Percentiles rank a stretch among this genome's conserved stretches.
Conservation (phyloP, 1,284 basidiomycete species). For the Melampsora larici-populina region DNA sequence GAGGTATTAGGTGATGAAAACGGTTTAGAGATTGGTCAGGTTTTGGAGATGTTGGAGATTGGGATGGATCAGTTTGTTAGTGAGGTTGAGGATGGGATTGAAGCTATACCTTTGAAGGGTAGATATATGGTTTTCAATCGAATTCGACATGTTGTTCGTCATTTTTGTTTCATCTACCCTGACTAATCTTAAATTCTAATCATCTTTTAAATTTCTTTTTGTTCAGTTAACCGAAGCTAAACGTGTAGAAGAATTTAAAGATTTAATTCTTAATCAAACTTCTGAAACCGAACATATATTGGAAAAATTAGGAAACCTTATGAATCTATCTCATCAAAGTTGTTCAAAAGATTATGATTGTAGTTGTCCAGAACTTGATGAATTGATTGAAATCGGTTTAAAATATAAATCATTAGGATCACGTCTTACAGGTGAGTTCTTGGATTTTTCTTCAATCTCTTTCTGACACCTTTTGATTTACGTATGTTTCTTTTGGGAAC, state of each 20-base stretch:
- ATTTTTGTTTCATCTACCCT: no score
- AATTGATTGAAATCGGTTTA: slow-evolving; percentile 63
- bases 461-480: no score
- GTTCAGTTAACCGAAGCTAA: slow-evolving; percentile 23
- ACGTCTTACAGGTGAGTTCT: slow-evolving; percentile 64
- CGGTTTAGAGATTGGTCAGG: background rate
- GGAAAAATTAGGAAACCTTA: slow-evolving; percentile 64
- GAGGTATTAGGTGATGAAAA: background rate
- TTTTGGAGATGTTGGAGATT: slow-evolving; percentile 3
- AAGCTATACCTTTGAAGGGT: slow-evolving; percentile 6
- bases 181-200: background rate
- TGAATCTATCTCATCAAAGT: slow-evolving; percentile 72
- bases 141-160: slow-evolving; percentile 26
- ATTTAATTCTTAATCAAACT: background rate
- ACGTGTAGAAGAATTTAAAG: slow-evolving; percentile 20
- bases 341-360: slow-evolving; percentile 70
- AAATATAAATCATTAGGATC: slow-evolving; percentile 71
- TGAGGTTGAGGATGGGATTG: slow-evolving; percentile 20
- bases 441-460: no score
- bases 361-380: slow-evolving; percentile 72
- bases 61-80: slow-evolving; percentile 6
- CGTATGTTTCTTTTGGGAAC: no score
- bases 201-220: background rate
- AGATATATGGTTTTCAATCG: slow-evolving; percentile 12
- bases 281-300: background rate